These are phyloP conservation scores for Solanum chiquidenum DNA, from an alignment of 257 asterid genomes.

Conservation along the genomic window DNA sequence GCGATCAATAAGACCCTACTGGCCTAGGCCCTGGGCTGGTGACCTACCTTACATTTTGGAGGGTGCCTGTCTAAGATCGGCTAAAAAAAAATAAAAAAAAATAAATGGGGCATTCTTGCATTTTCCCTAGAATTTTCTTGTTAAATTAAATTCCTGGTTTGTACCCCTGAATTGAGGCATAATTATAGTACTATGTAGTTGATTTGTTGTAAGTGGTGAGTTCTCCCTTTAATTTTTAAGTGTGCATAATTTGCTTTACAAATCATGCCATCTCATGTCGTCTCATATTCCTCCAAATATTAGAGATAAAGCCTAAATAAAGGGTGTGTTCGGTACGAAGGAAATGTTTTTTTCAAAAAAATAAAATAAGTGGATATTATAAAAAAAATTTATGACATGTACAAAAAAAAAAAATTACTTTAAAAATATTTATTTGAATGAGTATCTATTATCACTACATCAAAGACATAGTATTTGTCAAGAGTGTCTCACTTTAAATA, in stretches of 20 bases:
- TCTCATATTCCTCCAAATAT: not conserved
- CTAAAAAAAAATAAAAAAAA: too few species aligned
- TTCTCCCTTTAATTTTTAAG: not conserved
- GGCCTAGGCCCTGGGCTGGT: too few species aligned
- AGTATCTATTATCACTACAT: too few species aligned
- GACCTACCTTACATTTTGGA: too few species aligned
- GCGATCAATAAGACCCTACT: too few species aligned
- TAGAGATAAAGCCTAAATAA: not conserved
- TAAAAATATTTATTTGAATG: not conserved
- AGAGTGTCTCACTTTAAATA: too few species aligned
- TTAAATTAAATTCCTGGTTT: not conserved
- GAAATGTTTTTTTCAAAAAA: too few species aligned
- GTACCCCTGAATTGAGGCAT: not conserved
- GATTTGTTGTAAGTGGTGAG: not conserved
- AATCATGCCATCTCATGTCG: not conserved
- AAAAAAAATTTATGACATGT: too few species aligned
- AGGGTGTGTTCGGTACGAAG: not conserved
- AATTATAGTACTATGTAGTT: not conserved
- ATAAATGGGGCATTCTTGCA: not conserved
- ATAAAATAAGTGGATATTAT: too few species aligned
- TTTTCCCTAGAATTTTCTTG: not conserved
- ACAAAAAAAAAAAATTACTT: not conserved
- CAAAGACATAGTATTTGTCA: too few species aligned
- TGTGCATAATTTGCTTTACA: not conserved
- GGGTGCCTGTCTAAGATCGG: too few species aligned